A percentile compares a stretch with the other conserved stretches of the same genome.
phyloP scores from a whole-genome alignment of 2,329 filamentous ascomycete genomes.

The Exophiala oligosperma region DNA sequence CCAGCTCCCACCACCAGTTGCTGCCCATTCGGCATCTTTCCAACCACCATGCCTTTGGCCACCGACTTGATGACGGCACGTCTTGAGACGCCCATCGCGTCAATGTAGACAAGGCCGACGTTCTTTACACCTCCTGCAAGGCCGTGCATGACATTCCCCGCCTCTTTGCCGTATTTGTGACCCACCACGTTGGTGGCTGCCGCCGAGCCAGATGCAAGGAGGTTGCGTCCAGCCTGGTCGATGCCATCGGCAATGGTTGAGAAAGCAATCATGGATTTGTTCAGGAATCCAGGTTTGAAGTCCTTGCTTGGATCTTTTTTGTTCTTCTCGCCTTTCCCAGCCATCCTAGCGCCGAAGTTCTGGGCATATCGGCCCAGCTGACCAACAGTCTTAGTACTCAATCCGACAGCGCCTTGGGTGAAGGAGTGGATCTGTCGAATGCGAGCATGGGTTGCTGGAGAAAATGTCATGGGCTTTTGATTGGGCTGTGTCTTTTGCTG shows the following conservation, averaged over 20 bases:
- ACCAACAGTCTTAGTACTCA: slow-evolving; percentile 85
- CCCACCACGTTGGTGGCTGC: slow-evolving; percentile 84
- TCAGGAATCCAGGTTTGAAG: slow-evolving; percentile 89
- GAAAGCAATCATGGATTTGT: slow-evolving; percentile 96
- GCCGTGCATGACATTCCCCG: slow-evolving; percentile 71
- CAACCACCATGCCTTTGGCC: slow-evolving; percentile 81
- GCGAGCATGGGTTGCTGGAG: slow-evolving; percentile 76
- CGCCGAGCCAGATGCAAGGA: slow-evolving; percentile 71
- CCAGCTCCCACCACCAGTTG: slow-evolving; percentile 49
- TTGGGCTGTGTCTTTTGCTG: slow-evolving; percentile 76
- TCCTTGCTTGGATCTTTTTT: slow-evolving; percentile 68
- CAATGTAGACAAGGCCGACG: slow-evolving; percentile 94
- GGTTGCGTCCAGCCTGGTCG: slow-evolving; percentile 77
- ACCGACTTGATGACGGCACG: slow-evolving; percentile 90
- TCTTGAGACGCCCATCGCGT: slow-evolving; percentile 88
- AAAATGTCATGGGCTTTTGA: slow-evolving; percentile 82
- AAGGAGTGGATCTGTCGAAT: slow-evolving; percentile 89
- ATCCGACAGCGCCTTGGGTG: slow-evolving; percentile 72
- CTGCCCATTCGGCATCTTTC: slow-evolving; percentile 49
- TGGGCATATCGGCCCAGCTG: slow-evolving; percentile 82
- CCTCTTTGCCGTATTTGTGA: slow-evolving; percentile 87
- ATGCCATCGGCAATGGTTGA: slow-evolving; percentile 92
- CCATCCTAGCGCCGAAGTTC: slow-evolving; percentile 77
- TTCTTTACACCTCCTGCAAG: slow-evolving; percentile 90
- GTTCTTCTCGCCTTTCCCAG: slow-evolving; percentile 60